Evolutionary conservation across 1,284 basidiomycete genomes (phyloP), one percentile per base, ranked within the genome.

Genomic region (Trametes polyzona): DNA sequence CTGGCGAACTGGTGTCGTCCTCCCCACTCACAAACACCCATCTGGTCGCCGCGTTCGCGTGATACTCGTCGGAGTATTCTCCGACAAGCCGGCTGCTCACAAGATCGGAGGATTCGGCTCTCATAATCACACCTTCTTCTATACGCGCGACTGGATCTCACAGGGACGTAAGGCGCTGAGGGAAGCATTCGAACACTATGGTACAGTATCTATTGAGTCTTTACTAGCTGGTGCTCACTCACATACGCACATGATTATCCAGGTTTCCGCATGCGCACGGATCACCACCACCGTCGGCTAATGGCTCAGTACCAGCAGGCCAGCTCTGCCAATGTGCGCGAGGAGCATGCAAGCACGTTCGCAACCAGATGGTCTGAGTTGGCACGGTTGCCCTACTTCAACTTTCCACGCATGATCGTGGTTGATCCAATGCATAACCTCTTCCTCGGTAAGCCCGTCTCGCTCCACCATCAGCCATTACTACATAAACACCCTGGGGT

Each of bases 31-130:
- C 2, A 33, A 14, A 1, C 62, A 51, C 46, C 69, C 69, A 1
- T 3, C 61, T 17, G 73, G 72, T 9, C 65, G 63, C 9, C 67
- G 66, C 0, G 65, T 74, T 1, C 66, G 71, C 1, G 65, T 75
- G 4, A 63, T 67, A 0, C 60, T 76, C 0, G 66, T 74, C 4
- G 66, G 65, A 3, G 64, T 76, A 0, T 58, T 73, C 2, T 76
- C 73, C 36, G 71, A 76, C 47, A 74, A 76, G 44, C 74, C 73
- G 0, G 74, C 75, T 1, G 71, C 70, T 0, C 71, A 74, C 51
- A 76, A 76, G 52, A 46, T 71, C 10, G 73, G 69, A 0, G 74
- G 75, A 0, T 75, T 73, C 58, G 71, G 65, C 0, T 69, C 70
- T 0, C 72, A 72, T 49, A 51, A 49, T 1, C 73, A 73, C 42